phyloP scores from a whole-genome alignment of 768 basidiomycete species.

The Auricularia heimuer region DNA sequence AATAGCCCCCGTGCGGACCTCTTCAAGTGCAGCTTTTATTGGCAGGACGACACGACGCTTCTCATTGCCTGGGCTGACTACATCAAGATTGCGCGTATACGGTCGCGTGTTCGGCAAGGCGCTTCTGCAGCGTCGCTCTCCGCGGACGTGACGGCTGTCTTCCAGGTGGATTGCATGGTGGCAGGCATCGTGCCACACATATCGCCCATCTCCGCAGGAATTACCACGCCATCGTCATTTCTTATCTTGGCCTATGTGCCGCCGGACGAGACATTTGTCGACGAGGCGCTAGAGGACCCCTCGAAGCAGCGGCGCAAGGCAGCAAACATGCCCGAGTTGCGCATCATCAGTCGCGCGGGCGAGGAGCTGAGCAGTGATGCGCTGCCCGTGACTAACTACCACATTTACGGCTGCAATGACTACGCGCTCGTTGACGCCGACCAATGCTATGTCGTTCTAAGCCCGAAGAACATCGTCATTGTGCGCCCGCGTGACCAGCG shows the following conservation, averaged over 20 bases:
- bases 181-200: constrained; percentile 81
- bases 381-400: constrained; percentile 65
- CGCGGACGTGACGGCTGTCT: constrained; percentile 85
- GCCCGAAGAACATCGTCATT: constrained; percentile 77
- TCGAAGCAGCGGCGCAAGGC: constrained; percentile 48
- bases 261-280: constrained; percentile 59
- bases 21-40: constrained; percentile 84
- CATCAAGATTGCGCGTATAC: constrained; percentile 81
- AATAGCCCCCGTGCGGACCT: constrained; percentile 87
- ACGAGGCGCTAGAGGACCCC: constrained; percentile 68
- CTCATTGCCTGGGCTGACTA: constrained; percentile 91
- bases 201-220: constrained; percentile 20
- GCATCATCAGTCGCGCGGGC: constrained; percentile 80
- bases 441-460: constrained; percentile 60
- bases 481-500: constrained; percentile 80
- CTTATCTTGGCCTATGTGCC: constrained; percentile 82
- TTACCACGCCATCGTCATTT: constrained; percentile 50
- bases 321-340: constrained; percentile 87
- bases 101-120: constrained; percentile 36
- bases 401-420: constrained; percentile 86
- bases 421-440: constrained; percentile 46
- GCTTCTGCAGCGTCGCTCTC: constrained; percentile 27
- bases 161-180: constrained; percentile 93
- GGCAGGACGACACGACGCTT: constrained; percentile 88
- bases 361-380: constrained; percentile 85